phyloP scores from a whole-genome alignment of 164 flowering plant species.

The Paratinospora sagittata region DNA sequence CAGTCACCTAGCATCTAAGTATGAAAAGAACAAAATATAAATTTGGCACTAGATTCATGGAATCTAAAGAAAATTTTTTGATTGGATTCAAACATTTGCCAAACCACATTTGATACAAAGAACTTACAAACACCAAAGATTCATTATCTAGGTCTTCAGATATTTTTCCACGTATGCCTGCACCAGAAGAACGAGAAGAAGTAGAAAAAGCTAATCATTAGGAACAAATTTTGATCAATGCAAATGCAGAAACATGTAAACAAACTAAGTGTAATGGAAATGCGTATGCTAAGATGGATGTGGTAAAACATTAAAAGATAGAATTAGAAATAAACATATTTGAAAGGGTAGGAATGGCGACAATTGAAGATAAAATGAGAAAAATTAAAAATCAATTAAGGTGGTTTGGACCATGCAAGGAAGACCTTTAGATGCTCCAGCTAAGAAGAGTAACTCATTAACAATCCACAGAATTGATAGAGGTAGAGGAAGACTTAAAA shows the following conservation, averaged over 20 bases:
- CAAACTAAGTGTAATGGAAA: too few species aligned
- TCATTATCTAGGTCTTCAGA: conserved; percentile 19
- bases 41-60: background rate
- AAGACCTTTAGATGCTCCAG: too few species aligned
- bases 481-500: too few species aligned
- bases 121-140: conserved; percentile 1
- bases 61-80: background rate
- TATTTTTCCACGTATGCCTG: conserved; percentile 40
- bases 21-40: background rate
- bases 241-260: background rate
- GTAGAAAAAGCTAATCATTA: background rate
- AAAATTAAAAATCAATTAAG: too few species aligned
- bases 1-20: background rate
- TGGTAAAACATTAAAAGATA: too few species aligned
- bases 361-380: too few species aligned
- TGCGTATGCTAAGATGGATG: too few species aligned
- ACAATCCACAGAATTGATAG: too few species aligned
- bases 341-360: too few species aligned
- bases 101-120: conserved; percentile 7
- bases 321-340: too few species aligned
- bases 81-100: background rate
- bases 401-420: too few species aligned
- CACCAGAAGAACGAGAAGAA: conserved; percentile 3
- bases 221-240: background rate
- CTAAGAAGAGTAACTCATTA: too few species aligned